These are phyloP conservation scores for Arthrobotrys sinensis DNA, from an alignment of 2,329 filamentous ascomycete genomes.

Conservation along the genomic window DNA sequence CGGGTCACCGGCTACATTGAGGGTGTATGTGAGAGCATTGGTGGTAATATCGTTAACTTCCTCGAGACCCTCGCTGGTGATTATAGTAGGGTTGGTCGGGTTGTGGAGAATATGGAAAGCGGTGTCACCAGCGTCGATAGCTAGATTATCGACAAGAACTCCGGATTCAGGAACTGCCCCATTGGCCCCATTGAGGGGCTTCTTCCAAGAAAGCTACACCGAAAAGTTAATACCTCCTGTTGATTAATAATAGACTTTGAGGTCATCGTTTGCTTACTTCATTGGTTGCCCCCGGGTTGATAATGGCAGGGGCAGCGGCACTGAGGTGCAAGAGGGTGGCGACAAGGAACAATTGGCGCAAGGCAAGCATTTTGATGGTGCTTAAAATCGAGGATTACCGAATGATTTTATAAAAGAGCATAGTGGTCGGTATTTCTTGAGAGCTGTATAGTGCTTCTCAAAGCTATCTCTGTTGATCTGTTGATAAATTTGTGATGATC, in stretches of 20 bases:
- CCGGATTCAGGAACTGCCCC: constrained; percentile 4
- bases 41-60: background rate
- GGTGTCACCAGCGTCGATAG: constrained; percentile 8
- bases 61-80: background rate
- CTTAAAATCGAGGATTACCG: background rate
- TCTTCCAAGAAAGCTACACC: constrained; percentile 11
- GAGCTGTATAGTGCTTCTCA: background rate
- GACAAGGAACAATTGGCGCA: constrained; percentile 16
- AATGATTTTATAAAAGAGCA: background rate
- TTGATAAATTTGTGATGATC: too few species aligned
- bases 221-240: background rate
- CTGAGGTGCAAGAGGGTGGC: constrained; percentile 23
- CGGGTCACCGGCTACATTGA: background rate
- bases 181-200: background rate
- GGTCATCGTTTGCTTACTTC: background rate
- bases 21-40: background rate
- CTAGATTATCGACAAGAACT: background rate
- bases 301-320: constrained; percentile 14
- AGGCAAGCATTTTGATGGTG: constrained; percentile 28
- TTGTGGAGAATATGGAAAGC: background rate
- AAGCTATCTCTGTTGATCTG: background rate
- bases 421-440: background rate
- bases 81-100: background rate
- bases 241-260: background rate
- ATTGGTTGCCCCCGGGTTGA: background rate